Base-by-base conservation (phyloP, 2,329 filamentous ascomycete species). In the Xylariaceae sp. region DNA sequence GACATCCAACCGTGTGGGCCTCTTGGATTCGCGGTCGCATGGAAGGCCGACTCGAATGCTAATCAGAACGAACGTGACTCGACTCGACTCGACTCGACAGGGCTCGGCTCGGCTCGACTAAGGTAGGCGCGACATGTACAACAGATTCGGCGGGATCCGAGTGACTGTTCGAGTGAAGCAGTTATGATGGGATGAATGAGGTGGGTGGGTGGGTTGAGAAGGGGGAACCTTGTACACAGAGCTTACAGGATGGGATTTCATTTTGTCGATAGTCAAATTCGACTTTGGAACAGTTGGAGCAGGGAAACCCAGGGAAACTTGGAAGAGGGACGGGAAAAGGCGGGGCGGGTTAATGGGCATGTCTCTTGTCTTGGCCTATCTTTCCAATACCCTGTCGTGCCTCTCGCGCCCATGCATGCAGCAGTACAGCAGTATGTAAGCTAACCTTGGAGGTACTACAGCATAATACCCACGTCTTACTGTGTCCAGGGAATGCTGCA, bases 191-290 rank as follows among this genome's bases (percentile, higher is more conserved):
- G n/a, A n/a, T n/a, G n/a, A n/a, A n/a, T n/a, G n/a, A n/a, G n/a
- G 43, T 24, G 26, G 33, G 17, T 34, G 33, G 19, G 15, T 27
- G 24, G 14, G 16, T 17, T 30, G 32, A 34, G 38, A 33, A 46
- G 36, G 42, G 45, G 42, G 31, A 41, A 33, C 45, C 41, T 40
- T 36, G 24, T 28, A 24, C 5, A n/a, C n/a, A n/a, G n/a, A n/a
- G n/a, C n/a, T n/a, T 26, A 19, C 21, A 41, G 35, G 31, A 50
- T 50, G 47, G 47, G 47, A 50, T 48, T 50, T 46, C 46, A 44
- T 40, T 42, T 48, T 48, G 33, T 46, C 47, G 38, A 47, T 46
- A 39, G 34, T 40, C 34, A 37, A 44, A 48, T 45, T 44, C 40
- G 43, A 44, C 37, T 32, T 32, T 24, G 15, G 28, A 32, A 14